A percentile compares a stretch with the other conserved stretches of the same genome.
These are phyloP conservation scores for Mycena vitilis DNA, from an alignment of 768 basidiomycete genomes.

Conservation along the genomic window DNA sequence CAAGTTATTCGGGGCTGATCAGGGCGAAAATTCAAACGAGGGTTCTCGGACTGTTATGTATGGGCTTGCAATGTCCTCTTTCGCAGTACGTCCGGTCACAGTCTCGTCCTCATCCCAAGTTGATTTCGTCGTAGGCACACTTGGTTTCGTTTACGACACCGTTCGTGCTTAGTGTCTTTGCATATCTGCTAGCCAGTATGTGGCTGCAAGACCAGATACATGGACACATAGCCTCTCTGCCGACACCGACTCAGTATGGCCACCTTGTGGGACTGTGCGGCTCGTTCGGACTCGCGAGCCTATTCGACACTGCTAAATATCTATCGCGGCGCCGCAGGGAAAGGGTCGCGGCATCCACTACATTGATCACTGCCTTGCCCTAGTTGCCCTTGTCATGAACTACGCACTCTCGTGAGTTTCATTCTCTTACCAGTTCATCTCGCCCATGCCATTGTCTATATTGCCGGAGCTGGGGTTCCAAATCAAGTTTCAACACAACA, in stretches of 20 bases:
- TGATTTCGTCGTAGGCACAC: slow-evolving; percentile 5
- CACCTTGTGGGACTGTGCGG: slow-evolving; percentile 24
- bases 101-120: background rate
- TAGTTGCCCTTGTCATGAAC: background rate
- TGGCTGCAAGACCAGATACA: slow-evolving; percentile 7
- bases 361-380: background rate
- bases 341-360: slow-evolving; percentile 8
- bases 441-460: background rate
- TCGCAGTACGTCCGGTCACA: slow-evolving; percentile 10
- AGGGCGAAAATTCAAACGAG: background rate
- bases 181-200: slow-evolving; percentile 18
- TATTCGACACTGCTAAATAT: slow-evolving; percentile 21
- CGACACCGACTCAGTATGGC: slow-evolving; percentile 25
- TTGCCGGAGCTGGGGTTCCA: background rate
- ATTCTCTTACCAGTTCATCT: background rate
- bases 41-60: slow-evolving; percentile 11
- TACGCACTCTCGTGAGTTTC: slow-evolving; percentile 24
- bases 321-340: background rate
- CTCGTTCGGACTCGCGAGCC: slow-evolving; percentile 4
- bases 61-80: slow-evolving; percentile 18
- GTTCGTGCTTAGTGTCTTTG: slow-evolving; percentile 14
- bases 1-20: slow-evolving; percentile 9
- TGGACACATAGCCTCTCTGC: slow-evolving; percentile 11
- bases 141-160: slow-evolving; percentile 16
- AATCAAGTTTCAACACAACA: slow-evolving; percentile 16